phyloP scores from a whole-genome alignment of 2,329 filamentous ascomycete genomes.

The Colletotrichum paranaense region DNA sequence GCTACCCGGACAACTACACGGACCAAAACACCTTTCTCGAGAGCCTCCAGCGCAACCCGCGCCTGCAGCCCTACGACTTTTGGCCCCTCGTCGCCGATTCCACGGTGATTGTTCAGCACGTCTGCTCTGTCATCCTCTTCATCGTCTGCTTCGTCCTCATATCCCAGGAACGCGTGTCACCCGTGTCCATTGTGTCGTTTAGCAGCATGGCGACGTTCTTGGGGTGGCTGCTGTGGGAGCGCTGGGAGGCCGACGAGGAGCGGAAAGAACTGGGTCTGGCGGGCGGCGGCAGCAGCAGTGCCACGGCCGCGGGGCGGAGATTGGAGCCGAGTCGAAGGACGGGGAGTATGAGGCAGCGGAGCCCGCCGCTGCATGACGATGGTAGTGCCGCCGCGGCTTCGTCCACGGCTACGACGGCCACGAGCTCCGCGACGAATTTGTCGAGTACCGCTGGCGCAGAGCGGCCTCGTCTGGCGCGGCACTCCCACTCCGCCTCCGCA shows the following conservation, averaged over 20 bases:
- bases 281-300: conserved; percentile 38
- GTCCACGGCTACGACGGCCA: conserved; percentile 15
- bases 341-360: conserved; percentile 46
- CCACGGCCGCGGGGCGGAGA: conserved; percentile 48
- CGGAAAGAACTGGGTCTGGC: not conserved
- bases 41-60: conserved; percentile 92
- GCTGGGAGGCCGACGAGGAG: conserved; percentile 80
- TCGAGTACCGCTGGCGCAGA: conserved; percentile 24
- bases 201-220: conserved; percentile 84
- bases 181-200: conserved; percentile 88
- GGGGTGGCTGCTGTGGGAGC: conserved; percentile 92
- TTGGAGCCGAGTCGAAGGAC: conserved; percentile 47
- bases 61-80: conserved; percentile 95
- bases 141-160: conserved; percentile 94
- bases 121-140: conserved; percentile 95
- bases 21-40: conserved; percentile 97
- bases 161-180: conserved; percentile 86
- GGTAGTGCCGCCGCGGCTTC: not conserved
- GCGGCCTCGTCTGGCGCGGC: conserved; percentile 45
- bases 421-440: conserved; percentile 18
- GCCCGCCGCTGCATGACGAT: conserved; percentile 40
- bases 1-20: conserved; percentile 98
- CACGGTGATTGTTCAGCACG: conserved; percentile 96
- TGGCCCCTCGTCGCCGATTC: conserved; percentile 96
- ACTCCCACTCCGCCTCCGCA: conserved; percentile 65